Evolutionary conservation across 306 rosid species (phyloP).

Genomic region (Purshia tridentata): DNA sequence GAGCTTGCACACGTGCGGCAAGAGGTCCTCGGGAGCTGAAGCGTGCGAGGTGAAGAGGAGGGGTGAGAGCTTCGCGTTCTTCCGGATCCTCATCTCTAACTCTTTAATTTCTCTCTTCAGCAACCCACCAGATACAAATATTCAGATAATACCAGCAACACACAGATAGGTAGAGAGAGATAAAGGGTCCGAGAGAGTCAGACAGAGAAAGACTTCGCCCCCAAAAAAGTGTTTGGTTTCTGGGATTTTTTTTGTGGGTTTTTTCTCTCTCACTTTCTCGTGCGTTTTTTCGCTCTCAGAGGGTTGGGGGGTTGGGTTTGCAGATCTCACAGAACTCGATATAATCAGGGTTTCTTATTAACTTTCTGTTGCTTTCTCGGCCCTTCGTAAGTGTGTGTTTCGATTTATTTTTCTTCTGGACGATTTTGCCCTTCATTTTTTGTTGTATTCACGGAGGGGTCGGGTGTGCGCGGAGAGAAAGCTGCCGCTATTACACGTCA

Average conservation of each 20-base stretch:
- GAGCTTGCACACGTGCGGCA: conserved; percentile 66
- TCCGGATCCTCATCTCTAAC: conserved; percentile 71
- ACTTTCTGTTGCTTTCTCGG: conserved; percentile 42
- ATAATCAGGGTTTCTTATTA: conserved; percentile 45
- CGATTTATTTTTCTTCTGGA: conserved; percentile 1
- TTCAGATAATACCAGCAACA: too few relatives aligned
- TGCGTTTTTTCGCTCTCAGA: background rate
- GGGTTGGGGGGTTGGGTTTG: conserved; percentile 21
- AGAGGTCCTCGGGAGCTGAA: conserved; percentile 42
- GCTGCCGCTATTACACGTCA: conserved; percentile 52
- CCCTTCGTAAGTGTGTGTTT: conserved; percentile 44
- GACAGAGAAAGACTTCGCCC: too few relatives aligned
- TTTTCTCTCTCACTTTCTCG: conserved; percentile 9
- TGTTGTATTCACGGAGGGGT: conserved; percentile 22
- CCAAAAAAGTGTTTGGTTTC: background rate
- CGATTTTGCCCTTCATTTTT: conserved; percentile 39
- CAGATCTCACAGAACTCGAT: conserved; percentile 80
- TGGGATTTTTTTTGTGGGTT: background rate
- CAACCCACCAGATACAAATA: too few relatives aligned
- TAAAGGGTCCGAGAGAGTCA: too few relatives aligned
- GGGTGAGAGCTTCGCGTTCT: conserved; percentile 68
- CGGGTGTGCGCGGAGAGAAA: background rate
- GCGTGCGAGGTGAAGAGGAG: conserved; percentile 37
- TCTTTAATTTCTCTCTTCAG: too few relatives aligned
- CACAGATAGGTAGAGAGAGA: too few relatives aligned